Evolutionary conservation across 2,329 filamentous ascomycete species (phyloP), one percentile per base, ranked within the genome.

Genomic region (Aspergillus sp.): DNA sequence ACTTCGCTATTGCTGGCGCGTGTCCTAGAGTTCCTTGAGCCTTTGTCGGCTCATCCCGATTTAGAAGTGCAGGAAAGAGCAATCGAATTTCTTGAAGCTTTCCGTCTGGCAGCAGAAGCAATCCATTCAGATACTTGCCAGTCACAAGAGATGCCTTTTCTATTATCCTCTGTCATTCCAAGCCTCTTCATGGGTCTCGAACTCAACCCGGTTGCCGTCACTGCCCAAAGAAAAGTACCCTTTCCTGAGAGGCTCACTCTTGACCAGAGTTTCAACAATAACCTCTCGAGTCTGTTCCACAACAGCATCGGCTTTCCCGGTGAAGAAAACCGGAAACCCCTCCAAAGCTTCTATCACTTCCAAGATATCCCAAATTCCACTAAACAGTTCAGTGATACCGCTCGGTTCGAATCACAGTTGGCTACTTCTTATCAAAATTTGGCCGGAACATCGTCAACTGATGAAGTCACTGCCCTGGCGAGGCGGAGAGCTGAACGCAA

Each of bases 21-120:
- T 2, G 82, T 96, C 6, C 79, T 95, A 13, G 81, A 93, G 61
- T 85, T 88, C 38, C 72, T 95, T 19, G 90, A 97, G 57, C 80
- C 83, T 1, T 68, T 97, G 11, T 82, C 83, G 0, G 75, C 84
- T 33, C 89, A 97, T 62, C 90, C 91, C 0, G 88, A 83, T 56
- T 75, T 98, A 1, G 93, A 98, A 62, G 90, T 98, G 4, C 93
- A 98, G 67, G 93, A 97, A 65, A 82, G 93, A 44, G 86, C 90
- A 3, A 90, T 96, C 1, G 90, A 96, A 61, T 94, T 95, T 56
- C 78, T 90, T 0, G 93, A 98, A 62, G 75, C 97, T 9, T 80
- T 97, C 58, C 89, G 89, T 46, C 75, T 98, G 36, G 89, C 88
- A 2, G 82, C 83, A 1, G 93, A 98, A 69, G 90, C 91, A 33